Percentiles rank a stretch among this genome's conserved stretches.
Conservation (phyloP, 208 protist genomes). For the Trypanosoma rangeli region DNA sequence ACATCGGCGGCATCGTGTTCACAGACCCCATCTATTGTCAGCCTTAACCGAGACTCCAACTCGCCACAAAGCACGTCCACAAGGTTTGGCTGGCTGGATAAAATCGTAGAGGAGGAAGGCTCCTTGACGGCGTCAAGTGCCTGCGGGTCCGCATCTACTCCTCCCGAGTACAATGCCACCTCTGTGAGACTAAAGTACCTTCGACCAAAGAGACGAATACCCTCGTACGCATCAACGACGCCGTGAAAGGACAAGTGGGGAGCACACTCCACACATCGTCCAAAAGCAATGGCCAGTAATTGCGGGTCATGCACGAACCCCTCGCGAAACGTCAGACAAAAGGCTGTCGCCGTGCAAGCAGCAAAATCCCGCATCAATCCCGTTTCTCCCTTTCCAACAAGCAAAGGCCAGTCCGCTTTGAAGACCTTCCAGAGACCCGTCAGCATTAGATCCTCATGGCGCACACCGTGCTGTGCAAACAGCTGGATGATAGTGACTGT, state of each 20-base stretch:
- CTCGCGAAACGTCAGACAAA: conserved; percentile 48
- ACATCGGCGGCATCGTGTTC: conserved; percentile 23
- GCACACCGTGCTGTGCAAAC: conserved; percentile 40
- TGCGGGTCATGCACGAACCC: conserved; percentile 63
- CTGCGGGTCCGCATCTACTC: neutral
- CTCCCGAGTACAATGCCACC: conserved; percentile 43
- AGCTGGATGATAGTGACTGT: conserved; percentile 17
- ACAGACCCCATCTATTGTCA: conserved; percentile 9
- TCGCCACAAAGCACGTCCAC: conserved; percentile 70
- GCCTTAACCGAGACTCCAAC: conserved; percentile 50
- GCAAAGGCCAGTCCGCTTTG: conserved; percentile 37
- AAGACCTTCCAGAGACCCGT: conserved; percentile 67
- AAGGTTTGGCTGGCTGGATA: conserved; percentile 76
- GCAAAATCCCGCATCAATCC: conserved; percentile 29
- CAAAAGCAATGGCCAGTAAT: conserved; percentile 64
- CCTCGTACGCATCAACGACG: conserved; percentile 51
- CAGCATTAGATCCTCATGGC: conserved; percentile 62
- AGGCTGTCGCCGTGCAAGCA: conserved; percentile 45
- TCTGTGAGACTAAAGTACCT: conserved; percentile 73
- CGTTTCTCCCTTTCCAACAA: neutral
- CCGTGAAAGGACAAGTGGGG: conserved; percentile 39
- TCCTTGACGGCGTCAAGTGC: conserved; percentile 11
- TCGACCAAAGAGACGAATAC: conserved; percentile 42
- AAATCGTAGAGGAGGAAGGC: conserved; percentile 7
- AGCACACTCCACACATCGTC: conserved; percentile 66